Evolutionary conservation across 805 yeast species (phyloP).

Genomic region (Candida suzukii): DNA sequence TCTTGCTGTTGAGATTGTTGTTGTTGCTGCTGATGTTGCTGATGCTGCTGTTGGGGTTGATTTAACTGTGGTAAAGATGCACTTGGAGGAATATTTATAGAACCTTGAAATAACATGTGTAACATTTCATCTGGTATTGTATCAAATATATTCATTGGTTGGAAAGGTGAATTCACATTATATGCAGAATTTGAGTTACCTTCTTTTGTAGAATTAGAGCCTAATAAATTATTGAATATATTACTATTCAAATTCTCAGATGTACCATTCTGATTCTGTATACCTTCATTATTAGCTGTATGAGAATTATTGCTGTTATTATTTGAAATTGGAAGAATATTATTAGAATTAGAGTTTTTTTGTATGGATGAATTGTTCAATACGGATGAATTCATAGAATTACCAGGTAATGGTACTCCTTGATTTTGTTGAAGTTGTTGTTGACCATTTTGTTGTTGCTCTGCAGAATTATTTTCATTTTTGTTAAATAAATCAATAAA

Average conservation of each 20-base stretch:
- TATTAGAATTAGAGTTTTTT: too few relatives aligned
- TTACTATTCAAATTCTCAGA: not conserved
- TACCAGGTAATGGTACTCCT: not conserved
- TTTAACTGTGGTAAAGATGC: too few relatives aligned
- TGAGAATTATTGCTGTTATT: not conserved
- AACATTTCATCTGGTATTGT: slow-evolving; percentile 38
- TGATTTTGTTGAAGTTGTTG: not conserved
- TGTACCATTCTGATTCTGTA: not conserved
- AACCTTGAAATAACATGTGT: slow-evolving; percentile 44
- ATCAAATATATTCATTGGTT: slow-evolving; percentile 6
- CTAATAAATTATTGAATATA: too few relatives aligned
- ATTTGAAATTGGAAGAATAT: not conserved
- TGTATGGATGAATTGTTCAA: not conserved
- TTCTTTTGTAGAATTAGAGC: not conserved
- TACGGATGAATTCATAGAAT: not conserved
- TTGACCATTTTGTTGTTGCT: not conserved
- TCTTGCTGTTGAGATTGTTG: not conserved
- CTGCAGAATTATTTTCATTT: too few relatives aligned
- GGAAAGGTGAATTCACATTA: not conserved
- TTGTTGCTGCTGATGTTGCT: not conserved
- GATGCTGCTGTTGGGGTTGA: slow-evolving; percentile 6
- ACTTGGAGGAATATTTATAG: not conserved
- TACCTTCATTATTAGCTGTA: too few relatives aligned
- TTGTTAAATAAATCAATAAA: slow-evolving; percentile 41
- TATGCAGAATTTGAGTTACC: not conserved